Evolutionary conservation across 306 rosid genomes (phyloP), one percentile per base, ranked within the genome.

Genomic region (Vicia sativa): DNA sequence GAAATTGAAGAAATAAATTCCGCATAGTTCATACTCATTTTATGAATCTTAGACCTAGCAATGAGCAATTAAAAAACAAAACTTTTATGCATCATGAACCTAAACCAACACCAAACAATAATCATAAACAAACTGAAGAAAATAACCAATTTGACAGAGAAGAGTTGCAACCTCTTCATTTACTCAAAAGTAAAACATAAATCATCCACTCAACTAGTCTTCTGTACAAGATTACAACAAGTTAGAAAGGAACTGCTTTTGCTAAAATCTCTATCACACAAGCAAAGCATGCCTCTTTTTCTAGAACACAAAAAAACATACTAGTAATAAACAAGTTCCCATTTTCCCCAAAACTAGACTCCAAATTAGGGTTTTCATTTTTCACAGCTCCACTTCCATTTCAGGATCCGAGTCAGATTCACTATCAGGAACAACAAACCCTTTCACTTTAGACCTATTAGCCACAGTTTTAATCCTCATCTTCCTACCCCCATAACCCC

Each of bases 381-480:
- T 18, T 19, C 50, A 6, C 3, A 26, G 3, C 7, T 13, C 59
- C 8, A 23, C 34, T 2, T 53, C 62, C 19, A 55, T 28, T 39
- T 28, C 78, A 25, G 70, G 44, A 43, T 69, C 77, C 1, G 50
- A 67, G 11, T 67, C 68, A 9, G 55, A 49, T 8, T 67, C 66
- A 15, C 31, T 37, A 18, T 29, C 46, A 9, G 11, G 9, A 5
- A 41, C 49, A 60, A 64, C 65, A 59, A 26, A 14, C 37, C 29
- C 62, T 73, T 62, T 58, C 38, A 18, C 55, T 26, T 46, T 77
- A 29, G 42, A 52, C 67, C 82, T 74, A 3, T 76, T 82, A 9
- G 79, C 83, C 69, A 81, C 82, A 0, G 82, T 68, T 44, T 84
- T 77, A 0, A 81, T 6, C 55, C 79, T 78, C 82, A 48, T 62